Evolutionary conservation across 108 stramenopile genomes (phyloP).

Genomic region (Stephanodiscus triporus): DNA sequence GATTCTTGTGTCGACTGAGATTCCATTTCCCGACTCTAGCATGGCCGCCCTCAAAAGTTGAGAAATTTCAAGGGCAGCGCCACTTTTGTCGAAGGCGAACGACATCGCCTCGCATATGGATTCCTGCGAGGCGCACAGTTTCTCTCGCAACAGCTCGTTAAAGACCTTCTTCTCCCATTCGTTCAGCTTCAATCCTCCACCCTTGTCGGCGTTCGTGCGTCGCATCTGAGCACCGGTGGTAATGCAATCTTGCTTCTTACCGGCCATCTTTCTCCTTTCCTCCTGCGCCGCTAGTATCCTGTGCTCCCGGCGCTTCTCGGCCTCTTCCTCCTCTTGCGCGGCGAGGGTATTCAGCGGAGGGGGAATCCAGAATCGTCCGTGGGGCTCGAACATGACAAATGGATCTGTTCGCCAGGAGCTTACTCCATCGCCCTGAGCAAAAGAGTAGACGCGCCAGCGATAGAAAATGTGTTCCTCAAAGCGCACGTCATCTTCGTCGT

Average conservation of each 20-base stretch:
- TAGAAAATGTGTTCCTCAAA: conserved; percentile 69
- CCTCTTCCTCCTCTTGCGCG: conserved; percentile 52
- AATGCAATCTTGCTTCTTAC: conserved; percentile 31
- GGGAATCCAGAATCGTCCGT: conserved; percentile 69
- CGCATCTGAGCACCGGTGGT: conserved; percentile 67
- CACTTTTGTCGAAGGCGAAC: conserved; percentile 86
- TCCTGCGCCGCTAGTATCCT: conserved; percentile 45
- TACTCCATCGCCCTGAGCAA: conserved; percentile 65
- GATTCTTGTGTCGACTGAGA: conserved; percentile 65
- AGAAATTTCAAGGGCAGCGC: conserved; percentile 67
- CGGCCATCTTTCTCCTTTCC: conserved; percentile 42
- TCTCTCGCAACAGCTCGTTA: conserved; percentile 53
- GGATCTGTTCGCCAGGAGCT: conserved; percentile 70
- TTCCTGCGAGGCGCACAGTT: conserved; percentile 63
- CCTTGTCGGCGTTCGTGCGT: conserved; percentile 43
- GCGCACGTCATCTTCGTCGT: conserved; percentile 22
- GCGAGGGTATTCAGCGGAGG: conserved; percentile 55
- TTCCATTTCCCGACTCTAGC: conserved; percentile 52
- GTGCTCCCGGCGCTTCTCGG: conserved; percentile 39
- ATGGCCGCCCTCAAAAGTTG: conserved; percentile 62
- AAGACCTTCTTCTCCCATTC: conserved; percentile 60
- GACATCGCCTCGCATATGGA: conserved; percentile 85
- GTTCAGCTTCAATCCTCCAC: conserved; percentile 54
- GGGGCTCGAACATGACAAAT: conserved; percentile 64
- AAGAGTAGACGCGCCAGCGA: conserved; percentile 78